Conservation (phyloP, 78 protist species). For the Goniomonas avonlea region DNA sequence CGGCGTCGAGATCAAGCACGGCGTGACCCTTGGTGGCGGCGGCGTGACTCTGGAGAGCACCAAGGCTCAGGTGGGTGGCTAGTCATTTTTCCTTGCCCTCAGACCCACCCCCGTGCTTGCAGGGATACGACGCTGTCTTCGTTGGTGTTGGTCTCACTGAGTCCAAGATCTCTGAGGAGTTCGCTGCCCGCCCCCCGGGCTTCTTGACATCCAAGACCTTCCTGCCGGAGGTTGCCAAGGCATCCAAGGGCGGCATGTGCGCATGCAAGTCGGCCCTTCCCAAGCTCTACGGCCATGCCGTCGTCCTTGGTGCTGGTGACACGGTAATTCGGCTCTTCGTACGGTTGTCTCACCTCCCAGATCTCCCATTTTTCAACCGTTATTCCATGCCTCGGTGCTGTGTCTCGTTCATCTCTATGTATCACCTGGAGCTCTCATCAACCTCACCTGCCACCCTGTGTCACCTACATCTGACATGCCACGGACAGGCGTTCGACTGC, state of each 20-base stretch:
- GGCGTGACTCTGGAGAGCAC: too few species aligned
- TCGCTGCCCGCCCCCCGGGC: constrained; percentile 36
- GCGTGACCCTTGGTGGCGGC: constrained; percentile 19
- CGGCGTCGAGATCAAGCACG: constrained; percentile 70
- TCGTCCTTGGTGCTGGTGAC: constrained; percentile 96
- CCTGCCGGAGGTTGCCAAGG: constrained; percentile 64
- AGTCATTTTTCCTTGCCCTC: too few species aligned
- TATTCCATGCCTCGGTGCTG: too few species aligned
- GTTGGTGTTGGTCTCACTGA: constrained; percentile 80
- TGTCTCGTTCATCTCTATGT: too few species aligned
- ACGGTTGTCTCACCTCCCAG: too few species aligned
- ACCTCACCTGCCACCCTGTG: too few species aligned
- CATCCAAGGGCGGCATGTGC: constrained; percentile 82
- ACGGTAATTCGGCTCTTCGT: too few species aligned
- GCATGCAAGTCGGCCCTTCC: constrained; percentile 59
- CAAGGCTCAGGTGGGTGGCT: too few species aligned
- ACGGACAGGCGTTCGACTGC: constrained; percentile 96
- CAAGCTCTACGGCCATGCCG: constrained; percentile 68
- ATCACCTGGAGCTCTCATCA: too few species aligned
- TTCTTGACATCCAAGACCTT: constrained; percentile 76
- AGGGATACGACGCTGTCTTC: constrained; percentile 75
- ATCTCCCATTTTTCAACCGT: too few species aligned
- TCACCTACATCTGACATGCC: too few species aligned
- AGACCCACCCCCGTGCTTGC: constrained; percentile 47
- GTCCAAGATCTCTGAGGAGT: constrained; percentile 56